Base-by-base conservation (phyloP, 1,284 basidiomycete genomes). In the Cutaneotrichosporon sp. region DNA sequence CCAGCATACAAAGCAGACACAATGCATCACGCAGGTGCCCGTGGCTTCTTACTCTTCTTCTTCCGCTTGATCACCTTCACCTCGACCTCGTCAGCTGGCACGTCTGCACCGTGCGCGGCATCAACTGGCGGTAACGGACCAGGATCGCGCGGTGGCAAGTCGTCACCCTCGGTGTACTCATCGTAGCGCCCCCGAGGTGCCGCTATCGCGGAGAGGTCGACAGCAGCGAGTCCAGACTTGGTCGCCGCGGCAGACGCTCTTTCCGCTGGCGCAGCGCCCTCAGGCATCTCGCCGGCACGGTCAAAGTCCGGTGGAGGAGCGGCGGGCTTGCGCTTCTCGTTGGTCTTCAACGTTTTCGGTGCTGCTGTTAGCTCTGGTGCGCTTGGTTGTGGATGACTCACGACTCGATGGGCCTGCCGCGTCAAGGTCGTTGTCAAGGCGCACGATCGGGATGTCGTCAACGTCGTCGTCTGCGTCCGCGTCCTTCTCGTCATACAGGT, bases 381-480 rank as follows among this genome's bases (percentile, higher is more conserved):
- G 26, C 18, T 47, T 47, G 46, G 26, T 81, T 6, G 30, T 32
- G 26, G 2, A 42, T 6, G 3, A 53, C 51, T 18, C 18, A 53
- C 51, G 53, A 78, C 34, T 83, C 81, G 57, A 77, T 73, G 64
- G 61, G 6, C 47, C 57, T 36, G 42, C 36, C 50, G 10, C 42
- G 36, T 60, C 61, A 26, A 73, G 62, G 47, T 73, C 72, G 4
- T 66, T 64, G 49, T 95, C 91, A 38, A 96, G 82, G 68, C 82
- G 85, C 31, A 94, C 89, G 32, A 96, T 86, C 0, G 93, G 91
- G 78, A 96, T 95, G 5, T 86, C 84, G 71, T 93, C 92, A 14
- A 96, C 73, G 73, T 94, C 90, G 18, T 79, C 82, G 53, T 86
- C 89, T 18, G 93, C 90, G 18, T 79, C 82, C 53, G 81, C 74